These are phyloP conservation scores for Clitoria ternatea DNA, from an alignment of 306 rosid species.

Conservation along the genomic window DNA sequence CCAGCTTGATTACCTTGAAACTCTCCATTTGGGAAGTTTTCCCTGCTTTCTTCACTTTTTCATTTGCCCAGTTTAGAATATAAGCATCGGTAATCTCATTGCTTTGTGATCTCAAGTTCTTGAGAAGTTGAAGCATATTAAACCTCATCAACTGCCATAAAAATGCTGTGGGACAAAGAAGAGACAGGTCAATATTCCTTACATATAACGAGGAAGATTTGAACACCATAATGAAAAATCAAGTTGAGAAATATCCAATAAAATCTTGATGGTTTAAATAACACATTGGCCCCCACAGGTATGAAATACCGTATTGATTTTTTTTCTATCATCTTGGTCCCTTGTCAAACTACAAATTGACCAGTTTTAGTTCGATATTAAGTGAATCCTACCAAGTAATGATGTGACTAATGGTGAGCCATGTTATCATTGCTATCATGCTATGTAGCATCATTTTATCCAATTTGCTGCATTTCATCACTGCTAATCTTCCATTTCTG, in stretches of 20 bases:
- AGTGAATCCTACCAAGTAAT: not conserved
- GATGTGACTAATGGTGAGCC: not conserved
- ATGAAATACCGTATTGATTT: not conserved
- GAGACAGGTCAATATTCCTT: conserved; percentile 1
- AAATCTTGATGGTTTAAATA: not conserved
- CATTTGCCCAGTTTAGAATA: conserved; percentile 91
- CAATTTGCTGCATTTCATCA: not conserved
- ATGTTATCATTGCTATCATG: not conserved
- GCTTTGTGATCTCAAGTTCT: conserved; percentile 90
- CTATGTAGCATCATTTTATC: not conserved
- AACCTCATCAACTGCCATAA: conserved; percentile 99
- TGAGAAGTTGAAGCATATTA: conserved; percentile 91
- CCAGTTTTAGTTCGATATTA: not conserved
- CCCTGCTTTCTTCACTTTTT: conserved; percentile 74
- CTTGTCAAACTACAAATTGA: not conserved
- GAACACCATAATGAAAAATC: not conserved
- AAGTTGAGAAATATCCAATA: not conserved
- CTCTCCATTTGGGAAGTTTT: conserved; percentile 83
- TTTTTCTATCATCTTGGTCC: not conserved
- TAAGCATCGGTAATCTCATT: conserved; percentile 91
- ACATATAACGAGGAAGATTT: not conserved
- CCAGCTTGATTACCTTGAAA: conserved; percentile 71
- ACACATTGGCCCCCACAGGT: not conserved
- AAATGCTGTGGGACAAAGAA: conserved; percentile 54
- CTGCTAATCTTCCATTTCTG: not conserved